phyloP scores from a whole-genome alignment of 2,329 filamentous ascomycete genomes.

The Botrytis deweyae region DNA sequence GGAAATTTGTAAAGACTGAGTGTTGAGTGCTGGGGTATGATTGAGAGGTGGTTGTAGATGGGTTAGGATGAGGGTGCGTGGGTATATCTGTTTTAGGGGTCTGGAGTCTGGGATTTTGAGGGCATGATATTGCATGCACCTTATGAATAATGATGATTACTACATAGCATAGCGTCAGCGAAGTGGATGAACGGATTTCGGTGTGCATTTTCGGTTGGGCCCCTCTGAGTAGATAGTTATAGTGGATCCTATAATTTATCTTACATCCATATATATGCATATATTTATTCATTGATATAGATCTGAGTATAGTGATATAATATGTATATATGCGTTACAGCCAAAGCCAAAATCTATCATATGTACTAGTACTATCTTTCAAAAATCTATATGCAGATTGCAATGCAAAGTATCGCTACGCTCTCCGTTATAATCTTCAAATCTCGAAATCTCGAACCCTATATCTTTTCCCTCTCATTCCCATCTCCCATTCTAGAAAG shows the following conservation, averaged over 20 bases:
- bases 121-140: not conserved
- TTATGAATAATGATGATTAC: not conserved
- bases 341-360: not conserved
- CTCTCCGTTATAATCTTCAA: not conserved
- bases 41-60: not conserved
- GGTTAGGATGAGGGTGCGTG: not conserved
- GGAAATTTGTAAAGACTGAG: conserved; percentile 67
- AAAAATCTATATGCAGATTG: not conserved
- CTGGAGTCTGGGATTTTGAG: not conserved
- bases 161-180: not conserved
- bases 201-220: not conserved
- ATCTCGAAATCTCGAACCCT: not conserved
- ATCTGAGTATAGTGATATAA: not conserved
- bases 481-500: not conserved
- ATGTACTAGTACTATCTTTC: not conserved
- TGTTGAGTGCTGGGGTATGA: too few relatives aligned
- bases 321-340: not conserved
- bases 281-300: not conserved
- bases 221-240: not conserved
- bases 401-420: not conserved
- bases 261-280: not conserved
- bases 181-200: not conserved
- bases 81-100: not conserved
- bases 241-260: not conserved
- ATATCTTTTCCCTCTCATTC: not conserved